Evolutionary conservation across 768 basidiomycete species (phyloP).

Genomic region (Pleurotus pulmonarius): DNA sequence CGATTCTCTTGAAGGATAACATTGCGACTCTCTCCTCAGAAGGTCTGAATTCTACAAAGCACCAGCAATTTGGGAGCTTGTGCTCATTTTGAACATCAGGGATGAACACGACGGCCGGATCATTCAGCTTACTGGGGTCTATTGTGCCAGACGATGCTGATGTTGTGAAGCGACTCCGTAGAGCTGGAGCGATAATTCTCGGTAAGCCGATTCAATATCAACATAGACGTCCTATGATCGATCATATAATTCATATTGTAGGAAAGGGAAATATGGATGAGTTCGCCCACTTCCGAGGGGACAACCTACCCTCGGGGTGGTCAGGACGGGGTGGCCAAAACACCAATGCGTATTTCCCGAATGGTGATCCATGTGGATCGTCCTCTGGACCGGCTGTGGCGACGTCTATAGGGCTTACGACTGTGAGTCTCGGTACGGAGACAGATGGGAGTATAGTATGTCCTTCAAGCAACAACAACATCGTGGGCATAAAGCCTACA

Average conservation of each 20-base stretch:
- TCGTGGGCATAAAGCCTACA: constrained; percentile 59
- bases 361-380: constrained; percentile 53
- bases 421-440: constrained; percentile 46
- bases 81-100: neutral
- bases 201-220: neutral
- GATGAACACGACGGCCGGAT: constrained; percentile 22
- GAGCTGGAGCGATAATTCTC: constrained; percentile 5
- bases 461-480: constrained; percentile 47
- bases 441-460: constrained; percentile 55
- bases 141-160: constrained; percentile 43
- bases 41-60: constrained; percentile 20
- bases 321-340: constrained; percentile 54
- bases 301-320: constrained; percentile 45
- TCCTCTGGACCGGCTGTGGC: constrained; percentile 58
- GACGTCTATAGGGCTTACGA: constrained; percentile 46
- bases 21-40: constrained; percentile 43
- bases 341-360: constrained; percentile 46
- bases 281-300: neutral
- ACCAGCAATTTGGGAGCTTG: neutral
- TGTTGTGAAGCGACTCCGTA: constrained; percentile 34
- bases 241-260: neutral
- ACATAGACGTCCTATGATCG: neutral
- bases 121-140: constrained; percentile 37
- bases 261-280: neutral
- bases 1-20: constrained; percentile 40